Evolutionary conservation across 495 filamentous ascomycete genomes (phyloP).

Genomic region (Daldinia bambusicola): DNA sequence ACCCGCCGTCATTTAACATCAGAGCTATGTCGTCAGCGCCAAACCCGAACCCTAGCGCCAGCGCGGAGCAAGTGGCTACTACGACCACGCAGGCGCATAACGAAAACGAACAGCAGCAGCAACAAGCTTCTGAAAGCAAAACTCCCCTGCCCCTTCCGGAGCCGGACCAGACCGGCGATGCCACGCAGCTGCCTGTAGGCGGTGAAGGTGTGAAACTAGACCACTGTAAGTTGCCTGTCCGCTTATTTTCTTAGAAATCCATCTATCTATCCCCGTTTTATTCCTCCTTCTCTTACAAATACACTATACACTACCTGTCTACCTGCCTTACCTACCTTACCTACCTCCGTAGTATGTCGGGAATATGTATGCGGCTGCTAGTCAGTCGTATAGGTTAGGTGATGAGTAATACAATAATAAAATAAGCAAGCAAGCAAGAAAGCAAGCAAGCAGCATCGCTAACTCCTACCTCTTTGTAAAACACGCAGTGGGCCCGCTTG

Average conservation of each 20-base stretch:
- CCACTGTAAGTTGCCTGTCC: constrained; percentile 21
- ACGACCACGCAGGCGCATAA: too few species aligned
- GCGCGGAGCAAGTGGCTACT: too few species aligned
- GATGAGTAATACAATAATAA: background rate
- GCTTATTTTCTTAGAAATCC: background rate
- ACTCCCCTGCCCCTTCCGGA: constrained; percentile 30
- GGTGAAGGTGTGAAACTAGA: constrained; percentile 38
- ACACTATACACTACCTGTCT: too few species aligned
- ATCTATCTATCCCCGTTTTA: background rate
- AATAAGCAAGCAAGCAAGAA: too few species aligned
- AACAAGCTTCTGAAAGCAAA: constrained; percentile 7
- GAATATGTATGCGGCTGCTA: background rate
- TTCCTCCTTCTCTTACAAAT: too few species aligned
- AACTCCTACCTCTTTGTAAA: background rate
- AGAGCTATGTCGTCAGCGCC: constrained; percentile 36
- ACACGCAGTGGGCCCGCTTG: constrained; percentile 66
- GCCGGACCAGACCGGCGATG: constrained; percentile 16
- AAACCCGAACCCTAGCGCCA: constrained; percentile 17
- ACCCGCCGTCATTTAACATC: constrained; percentile 13
- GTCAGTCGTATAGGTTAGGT: background rate
- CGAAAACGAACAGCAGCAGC: background rate
- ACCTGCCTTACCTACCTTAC: too few species aligned
- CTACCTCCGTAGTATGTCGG: too few species aligned
- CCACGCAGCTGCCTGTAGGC: constrained; percentile 31
- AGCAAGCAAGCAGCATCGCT: constrained; percentile 1